Percentiles rank a stretch among this genome's conserved stretches.
These are phyloP conservation scores for Aspergillus carbonarius DNA, from an alignment of 2,329 filamentous ascomycete species.

Conservation along the genomic window DNA sequence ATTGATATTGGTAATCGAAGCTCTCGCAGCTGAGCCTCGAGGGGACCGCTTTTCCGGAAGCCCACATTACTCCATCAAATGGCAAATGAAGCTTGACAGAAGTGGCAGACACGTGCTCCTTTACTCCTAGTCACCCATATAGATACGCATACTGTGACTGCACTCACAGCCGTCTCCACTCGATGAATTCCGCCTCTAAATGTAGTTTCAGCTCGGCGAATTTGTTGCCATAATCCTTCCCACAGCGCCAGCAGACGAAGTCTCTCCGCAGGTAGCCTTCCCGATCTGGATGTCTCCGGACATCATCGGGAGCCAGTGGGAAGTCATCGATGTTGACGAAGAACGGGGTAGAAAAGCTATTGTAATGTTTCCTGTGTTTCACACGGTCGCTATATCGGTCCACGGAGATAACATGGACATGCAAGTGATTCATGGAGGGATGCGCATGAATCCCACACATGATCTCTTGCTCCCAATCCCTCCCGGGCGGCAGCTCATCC, in stretches of 20 bases:
- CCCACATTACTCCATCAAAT: constrained; percentile 7
- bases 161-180: constrained; percentile 66
- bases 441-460: constrained; percentile 78
- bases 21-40: constrained; percentile 10
- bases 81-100: not conserved
- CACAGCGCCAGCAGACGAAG: constrained; percentile 83
- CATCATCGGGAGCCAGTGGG: constrained; percentile 67
- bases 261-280: constrained; percentile 63
- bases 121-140: not conserved
- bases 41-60: constrained; percentile 5
- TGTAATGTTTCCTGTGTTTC: constrained; percentile 85
- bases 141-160: not conserved
- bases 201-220: constrained; percentile 76
- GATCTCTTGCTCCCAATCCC: constrained; percentile 77
- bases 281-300: constrained; percentile 56
- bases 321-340: constrained; percentile 77
- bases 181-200: constrained; percentile 69
- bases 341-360: constrained; percentile 85
- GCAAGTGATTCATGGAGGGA: constrained; percentile 89
- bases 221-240: constrained; percentile 67
- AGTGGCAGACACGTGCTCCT: not conserved
- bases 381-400: constrained; percentile 73
- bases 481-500: constrained; percentile 63
- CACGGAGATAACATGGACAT: constrained; percentile 80
- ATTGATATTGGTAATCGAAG: constrained; percentile 18